Evolutionary conservation across 192 early-diverging fungal species (phyloP), one percentile per base, ranked within the genome.

Genomic region (Blastocladiella britannica): DNA sequence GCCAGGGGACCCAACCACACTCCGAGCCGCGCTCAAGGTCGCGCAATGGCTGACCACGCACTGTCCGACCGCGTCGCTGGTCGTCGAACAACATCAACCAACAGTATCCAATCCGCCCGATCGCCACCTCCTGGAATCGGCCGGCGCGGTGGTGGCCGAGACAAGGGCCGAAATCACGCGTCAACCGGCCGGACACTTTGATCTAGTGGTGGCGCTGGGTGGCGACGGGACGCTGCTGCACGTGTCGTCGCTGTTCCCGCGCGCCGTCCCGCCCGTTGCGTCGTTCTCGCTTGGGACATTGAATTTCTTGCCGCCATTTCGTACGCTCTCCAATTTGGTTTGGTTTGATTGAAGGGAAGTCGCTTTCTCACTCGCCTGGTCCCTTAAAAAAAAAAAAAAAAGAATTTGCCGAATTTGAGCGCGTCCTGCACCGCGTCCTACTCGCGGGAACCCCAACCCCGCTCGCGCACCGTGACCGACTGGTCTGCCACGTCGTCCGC

Each of bases 191-290:
- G 83, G 86, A 61, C 85, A 84, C 63, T 65, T 87, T 0, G 89
- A 93, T 63, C 82, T 89, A 62, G 87, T 83, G 5, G 72, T 93
- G n/a, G 89, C 89, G n/a, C 70, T 93, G 8, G 91, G 89, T 29
- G 89, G 91, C 26, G 89, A 93, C 61, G 91, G 91, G 24, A 93
- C 91, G 5, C 83, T 93, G 53, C 72, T 93, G 55, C 87, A 93
- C 59, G 71, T 85, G 1, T 86, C 86, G 3, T 85, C 82, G 7
- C 65, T 92, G 26, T 93, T 93, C 64, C 73, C 74, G 18, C 63
- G 68, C 24, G 66, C 71, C 9, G 83, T 82, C 6, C 91, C 91
- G 25, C 91, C 91, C 7, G 79, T 94, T n/a, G 68, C 92, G 51
- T 88, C 88, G 7, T 94, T 94, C 55, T 94, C 91, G 7, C 72